Evolutionary conservation across 306 rosid genomes (phyloP).

Genomic region (Vigna angularis): DNA sequence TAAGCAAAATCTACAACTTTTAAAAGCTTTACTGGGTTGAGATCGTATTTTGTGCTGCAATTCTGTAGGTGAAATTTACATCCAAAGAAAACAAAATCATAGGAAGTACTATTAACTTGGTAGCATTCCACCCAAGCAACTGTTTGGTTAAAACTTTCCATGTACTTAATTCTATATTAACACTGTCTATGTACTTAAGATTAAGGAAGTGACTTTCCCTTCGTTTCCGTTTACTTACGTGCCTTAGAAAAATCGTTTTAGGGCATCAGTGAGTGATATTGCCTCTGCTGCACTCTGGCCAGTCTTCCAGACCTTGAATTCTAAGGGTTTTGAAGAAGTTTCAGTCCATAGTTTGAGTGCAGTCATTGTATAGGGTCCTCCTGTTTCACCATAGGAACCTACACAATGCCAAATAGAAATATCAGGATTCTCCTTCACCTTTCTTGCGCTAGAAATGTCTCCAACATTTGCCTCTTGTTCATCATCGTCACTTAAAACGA

Average conservation of each 20-base stretch:
- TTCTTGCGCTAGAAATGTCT: constrained; percentile 10
- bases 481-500: constrained; percentile 50
- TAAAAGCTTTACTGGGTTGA: background rate
- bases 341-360: constrained; percentile 62
- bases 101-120: constrained; percentile 14
- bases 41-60: background rate
- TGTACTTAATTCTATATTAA: constrained; percentile 8
- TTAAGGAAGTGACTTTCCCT: constrained; percentile 3
- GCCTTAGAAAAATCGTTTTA: constrained; percentile 37
- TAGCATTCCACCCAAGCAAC: constrained; percentile 20
- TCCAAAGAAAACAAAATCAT: constrained; percentile 6
- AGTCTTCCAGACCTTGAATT: constrained; percentile 70
- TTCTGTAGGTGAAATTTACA: background rate
- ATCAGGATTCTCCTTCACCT: constrained; percentile 45
- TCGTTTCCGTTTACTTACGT: constrained; percentile 13
- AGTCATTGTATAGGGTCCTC: constrained; percentile 61
- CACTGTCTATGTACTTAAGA: background rate
- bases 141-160: background rate
- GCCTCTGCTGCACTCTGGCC: constrained; percentile 67
- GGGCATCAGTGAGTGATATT: constrained; percentile 58
- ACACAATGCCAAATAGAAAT: constrained; percentile 53
- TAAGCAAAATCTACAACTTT: background rate
- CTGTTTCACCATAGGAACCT: constrained; percentile 57
- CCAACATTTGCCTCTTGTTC: constrained; percentile 27
- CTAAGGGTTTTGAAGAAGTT: constrained; percentile 26